Conservation (phyloP, 2,329 filamentous ascomycete genomes). For the Fusarium longipes region DNA sequence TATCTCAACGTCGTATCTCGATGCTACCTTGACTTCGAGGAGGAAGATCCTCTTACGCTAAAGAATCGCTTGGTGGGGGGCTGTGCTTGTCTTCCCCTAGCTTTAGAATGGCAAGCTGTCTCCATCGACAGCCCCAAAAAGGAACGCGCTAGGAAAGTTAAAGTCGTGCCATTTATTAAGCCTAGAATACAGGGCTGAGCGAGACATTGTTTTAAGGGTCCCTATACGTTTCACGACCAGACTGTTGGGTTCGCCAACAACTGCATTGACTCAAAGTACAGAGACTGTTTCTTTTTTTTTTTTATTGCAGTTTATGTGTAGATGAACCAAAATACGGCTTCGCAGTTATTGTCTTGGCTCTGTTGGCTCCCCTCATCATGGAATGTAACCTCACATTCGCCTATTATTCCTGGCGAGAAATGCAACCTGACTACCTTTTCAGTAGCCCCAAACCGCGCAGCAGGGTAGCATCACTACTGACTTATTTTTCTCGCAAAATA, state of each 20-base stretch:
- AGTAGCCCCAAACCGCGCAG: background rate
- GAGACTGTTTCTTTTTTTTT: background rate
- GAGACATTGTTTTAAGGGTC: background rate
- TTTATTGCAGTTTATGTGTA: background rate
- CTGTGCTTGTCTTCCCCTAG: no score
- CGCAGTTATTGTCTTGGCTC: background rate
- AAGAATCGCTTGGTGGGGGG: no score
- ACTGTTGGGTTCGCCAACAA: background rate
- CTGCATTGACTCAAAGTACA: background rate
- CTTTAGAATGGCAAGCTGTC: background rate
- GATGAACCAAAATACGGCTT: no score
- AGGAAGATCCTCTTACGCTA: no score
- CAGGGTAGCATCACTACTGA: background rate
- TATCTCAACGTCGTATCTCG: slow-evolving; percentile 12
- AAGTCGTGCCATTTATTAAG: background rate
- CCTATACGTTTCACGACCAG: background rate
- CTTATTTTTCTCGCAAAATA: background rate
- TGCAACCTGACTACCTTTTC: background rate
- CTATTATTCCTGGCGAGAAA: background rate
- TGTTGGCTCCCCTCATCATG: background rate
- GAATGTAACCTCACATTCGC: slow-evolving; percentile 9
- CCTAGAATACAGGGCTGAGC: background rate
- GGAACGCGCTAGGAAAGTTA: background rate
- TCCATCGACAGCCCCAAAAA: background rate
- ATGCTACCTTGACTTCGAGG: background rate